phyloP scores from a whole-genome alignment of 2,329 filamentous ascomycete genomes.

The Clarireedia sp. region DNA sequence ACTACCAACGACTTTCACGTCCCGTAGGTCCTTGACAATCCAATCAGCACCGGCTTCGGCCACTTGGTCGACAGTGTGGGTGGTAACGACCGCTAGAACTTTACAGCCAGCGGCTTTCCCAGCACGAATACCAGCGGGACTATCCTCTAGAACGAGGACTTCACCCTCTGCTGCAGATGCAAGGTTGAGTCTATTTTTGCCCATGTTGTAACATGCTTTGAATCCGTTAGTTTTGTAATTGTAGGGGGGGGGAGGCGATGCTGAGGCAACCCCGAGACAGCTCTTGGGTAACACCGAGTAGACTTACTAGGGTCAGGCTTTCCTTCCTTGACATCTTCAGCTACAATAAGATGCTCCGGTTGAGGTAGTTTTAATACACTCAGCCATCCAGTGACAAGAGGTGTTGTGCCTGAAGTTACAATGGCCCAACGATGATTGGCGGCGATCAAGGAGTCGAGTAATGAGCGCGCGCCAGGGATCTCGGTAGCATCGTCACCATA shows the following conservation, averaged over 20 bases:
- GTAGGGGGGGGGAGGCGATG: neutral
- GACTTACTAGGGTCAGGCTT: constrained; percentile 59
- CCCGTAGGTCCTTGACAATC: constrained; percentile 59
- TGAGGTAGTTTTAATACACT: constrained; percentile 55
- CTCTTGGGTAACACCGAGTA: neutral
- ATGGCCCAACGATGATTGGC: constrained; percentile 64
- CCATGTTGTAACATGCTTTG: constrained; percentile 58
- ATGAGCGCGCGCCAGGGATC: constrained; percentile 70
- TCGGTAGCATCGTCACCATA: constrained; percentile 74
- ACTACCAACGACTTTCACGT: constrained; percentile 44
- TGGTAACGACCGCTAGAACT: constrained; percentile 59
- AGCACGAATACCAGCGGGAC: constrained; percentile 58
- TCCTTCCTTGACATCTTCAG: constrained; percentile 66
- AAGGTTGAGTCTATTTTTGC: constrained; percentile 52
- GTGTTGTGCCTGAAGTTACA: constrained; percentile 65
- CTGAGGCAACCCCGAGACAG: neutral
- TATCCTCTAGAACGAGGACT: constrained; percentile 61
- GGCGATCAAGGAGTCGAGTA: constrained; percentile 60
- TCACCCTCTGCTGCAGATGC: constrained; percentile 16
- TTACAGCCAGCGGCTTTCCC: constrained; percentile 65
- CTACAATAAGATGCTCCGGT: constrained; percentile 61
- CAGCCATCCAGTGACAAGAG: constrained; percentile 66
- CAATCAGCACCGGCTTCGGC: constrained; percentile 59
- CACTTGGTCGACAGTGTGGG: constrained; percentile 52
- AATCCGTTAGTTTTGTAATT: neutral